Base-by-base conservation (phyloP, 2,329 filamentous ascomycete genomes). In the Keithomyces neogunnii region DNA sequence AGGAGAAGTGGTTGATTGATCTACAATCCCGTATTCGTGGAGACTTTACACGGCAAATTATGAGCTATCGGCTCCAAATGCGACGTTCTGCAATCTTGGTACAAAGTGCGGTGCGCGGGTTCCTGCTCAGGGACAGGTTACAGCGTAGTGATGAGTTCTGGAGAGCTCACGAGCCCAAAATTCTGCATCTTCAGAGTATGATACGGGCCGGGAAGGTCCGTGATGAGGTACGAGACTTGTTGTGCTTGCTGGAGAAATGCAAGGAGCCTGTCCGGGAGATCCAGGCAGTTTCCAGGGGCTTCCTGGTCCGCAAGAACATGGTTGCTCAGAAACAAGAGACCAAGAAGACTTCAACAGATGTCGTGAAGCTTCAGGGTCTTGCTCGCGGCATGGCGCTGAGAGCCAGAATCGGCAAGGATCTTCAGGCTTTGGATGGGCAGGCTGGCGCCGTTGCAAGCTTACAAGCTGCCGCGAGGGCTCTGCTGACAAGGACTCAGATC, bases 11-110 rank as follows among this genome's bases (percentile, higher is more conserved):
- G 66, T 69, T 99, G 31, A 72, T 92, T 43, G 86, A 95, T 49
- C 74, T 99, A 8, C 95, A 99, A 66, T 82, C 91, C 6, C 82
- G 86, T 39, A 86, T 97, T 51, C 84, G 93, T 53, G 95, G 90
- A 49, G 89, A 95, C 61, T 96, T 89, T 70, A 80, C 88, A 2
- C 78, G 92, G 45, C 89, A 96, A 65, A 81, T 97, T 52, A 81
- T 85, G 57, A 80, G 82, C 55, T 96, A 96, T 68, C 82, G 88
- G 46, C 73, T 93, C 52, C 81, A 85, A 57, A 96, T 96, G 91
- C 80, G 82, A 51, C 78, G 73, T 26, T 96, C 95, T 63, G 88
- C 91, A 2, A 74, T 87, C 31, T 77, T 82, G 55, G 77, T 96
- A 19, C 93, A 99, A 67, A 90, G 89, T 55, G 78, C 82, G 5